These are phyloP conservation scores for Alloteropsis angusta DNA, from an alignment of 202 grass and related monocot species.

Conservation along the genomic window DNA sequence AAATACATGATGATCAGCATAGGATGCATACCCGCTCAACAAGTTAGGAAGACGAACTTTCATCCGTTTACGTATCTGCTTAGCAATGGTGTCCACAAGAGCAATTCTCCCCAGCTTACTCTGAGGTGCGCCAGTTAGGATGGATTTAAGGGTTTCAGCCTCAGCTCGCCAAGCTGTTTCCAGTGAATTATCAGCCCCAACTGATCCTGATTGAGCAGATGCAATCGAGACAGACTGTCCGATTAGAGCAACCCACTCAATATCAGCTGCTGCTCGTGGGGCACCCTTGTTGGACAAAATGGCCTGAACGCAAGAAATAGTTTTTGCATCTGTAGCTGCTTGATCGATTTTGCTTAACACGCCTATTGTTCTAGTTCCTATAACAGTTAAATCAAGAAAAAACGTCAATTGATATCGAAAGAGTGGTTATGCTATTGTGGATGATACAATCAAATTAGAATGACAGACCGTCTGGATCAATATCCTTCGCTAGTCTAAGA, in stretches of 20 bases:
- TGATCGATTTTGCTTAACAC: constrained; percentile 97
- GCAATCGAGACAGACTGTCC: constrained; percentile 94
- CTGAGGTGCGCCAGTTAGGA: constrained; percentile 66
- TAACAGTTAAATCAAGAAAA: constrained; percentile 29
- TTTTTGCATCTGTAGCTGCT: constrained; percentile 70
- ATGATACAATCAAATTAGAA: constrained; percentile 6
- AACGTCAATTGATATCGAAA: constrained; percentile 11
- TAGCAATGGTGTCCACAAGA: constrained; percentile 80
- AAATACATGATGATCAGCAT: not conserved
- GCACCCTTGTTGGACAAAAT: constrained; percentile 76
- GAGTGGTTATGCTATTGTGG: not conserved
- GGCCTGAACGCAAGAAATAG: constrained; percentile 79
- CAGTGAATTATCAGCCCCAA: constrained; percentile 82
- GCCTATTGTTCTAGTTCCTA: constrained; percentile 95
- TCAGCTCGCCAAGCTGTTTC: constrained; percentile 96
- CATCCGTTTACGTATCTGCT: constrained; percentile 91
- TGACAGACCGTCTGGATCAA: constrained; percentile 79
- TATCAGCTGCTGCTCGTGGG: constrained; percentile 64
- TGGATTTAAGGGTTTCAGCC: constrained; percentile 82
- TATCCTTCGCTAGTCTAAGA: constrained; percentile 81
- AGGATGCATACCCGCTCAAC: constrained; percentile 53
- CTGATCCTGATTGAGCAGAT: constrained; percentile 80
- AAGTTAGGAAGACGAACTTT: constrained; percentile 82
- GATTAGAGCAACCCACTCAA: constrained; percentile 84
- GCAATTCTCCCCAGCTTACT: constrained; percentile 91